These are phyloP conservation scores for Acaromyces ingoldii DNA, from an alignment of 1,284 basidiomycete species.

Conservation along the genomic window DNA sequence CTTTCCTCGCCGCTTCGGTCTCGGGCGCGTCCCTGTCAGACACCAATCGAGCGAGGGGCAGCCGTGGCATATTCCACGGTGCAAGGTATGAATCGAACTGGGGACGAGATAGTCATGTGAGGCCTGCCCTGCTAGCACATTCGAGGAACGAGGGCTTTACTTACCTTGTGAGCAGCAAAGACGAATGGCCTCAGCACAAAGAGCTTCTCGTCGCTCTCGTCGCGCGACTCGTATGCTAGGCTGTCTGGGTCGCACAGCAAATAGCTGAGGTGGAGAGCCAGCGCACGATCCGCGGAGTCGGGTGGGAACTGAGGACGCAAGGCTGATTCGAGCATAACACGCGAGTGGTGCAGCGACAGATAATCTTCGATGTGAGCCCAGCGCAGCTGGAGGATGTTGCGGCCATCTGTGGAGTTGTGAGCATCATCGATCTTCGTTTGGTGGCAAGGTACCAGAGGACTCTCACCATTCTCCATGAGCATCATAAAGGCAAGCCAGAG, in stretches of 20 bases:
- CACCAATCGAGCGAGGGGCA: slow-evolving; percentile 11
- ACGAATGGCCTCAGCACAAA: slow-evolving; percentile 58
- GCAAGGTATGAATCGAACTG: slow-evolving; percentile 56
- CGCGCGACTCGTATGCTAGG: slow-evolving; percentile 45
- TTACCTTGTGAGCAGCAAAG: slow-evolving; percentile 56
- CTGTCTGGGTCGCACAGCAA: slow-evolving; percentile 50
- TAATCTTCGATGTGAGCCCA: slow-evolving; percentile 35
- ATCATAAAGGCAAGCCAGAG: slow-evolving; percentile 43
- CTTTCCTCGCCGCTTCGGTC: slow-evolving; percentile 5
- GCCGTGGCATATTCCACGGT: slow-evolving; percentile 54
- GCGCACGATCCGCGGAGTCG: slow-evolving; percentile 50
- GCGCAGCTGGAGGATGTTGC: slow-evolving; percentile 28
- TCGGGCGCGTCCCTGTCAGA: neutral
- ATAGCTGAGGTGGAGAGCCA: slow-evolving; percentile 55
- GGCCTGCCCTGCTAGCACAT: neutral
- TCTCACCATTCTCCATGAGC: slow-evolving; percentile 35
- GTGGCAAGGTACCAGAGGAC: no score
- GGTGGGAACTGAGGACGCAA: slow-evolving; percentile 52
- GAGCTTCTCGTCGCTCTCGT: slow-evolving; percentile 56
- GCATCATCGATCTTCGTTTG: neutral
- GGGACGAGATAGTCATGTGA: slow-evolving; percentile 10
- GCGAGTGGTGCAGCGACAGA: slow-evolving; percentile 38
- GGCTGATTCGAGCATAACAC: slow-evolving; percentile 50
- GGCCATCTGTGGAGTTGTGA: slow-evolving; percentile 19
- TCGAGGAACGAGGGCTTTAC: slow-evolving; percentile 14